These are phyloP conservation scores for Fraxinus albicans DNA, from an alignment of 305 asterid genomes.

Conservation along the genomic window DNA sequence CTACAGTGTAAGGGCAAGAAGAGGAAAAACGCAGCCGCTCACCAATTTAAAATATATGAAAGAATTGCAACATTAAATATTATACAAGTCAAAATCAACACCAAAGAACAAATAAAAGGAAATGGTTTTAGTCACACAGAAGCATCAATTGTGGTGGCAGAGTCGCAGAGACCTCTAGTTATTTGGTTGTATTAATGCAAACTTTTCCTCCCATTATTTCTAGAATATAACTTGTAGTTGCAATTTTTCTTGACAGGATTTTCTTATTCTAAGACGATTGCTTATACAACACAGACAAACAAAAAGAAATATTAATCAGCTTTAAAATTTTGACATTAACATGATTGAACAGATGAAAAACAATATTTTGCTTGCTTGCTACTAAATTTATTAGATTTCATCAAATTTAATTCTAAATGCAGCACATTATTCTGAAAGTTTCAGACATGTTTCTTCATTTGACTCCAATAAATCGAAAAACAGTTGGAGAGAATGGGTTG, in stretches of 20 bases:
- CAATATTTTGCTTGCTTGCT: not conserved
- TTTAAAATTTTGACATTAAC: not conserved
- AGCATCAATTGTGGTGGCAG: not conserved
- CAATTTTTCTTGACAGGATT: not conserved
- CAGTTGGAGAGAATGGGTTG: not conserved
- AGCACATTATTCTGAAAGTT: not conserved
- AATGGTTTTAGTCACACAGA: not conserved
- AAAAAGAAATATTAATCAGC: not conserved
- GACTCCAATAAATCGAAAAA: not conserved
- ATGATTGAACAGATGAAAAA: not conserved
- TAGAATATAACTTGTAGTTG: not conserved
- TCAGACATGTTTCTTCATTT: not conserved
- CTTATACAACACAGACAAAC: not conserved
- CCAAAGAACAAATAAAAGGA: not conserved
- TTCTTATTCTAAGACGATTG: not conserved
- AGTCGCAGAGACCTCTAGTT: not conserved
- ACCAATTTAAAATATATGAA: not conserved
- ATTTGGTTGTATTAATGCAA: not conserved
- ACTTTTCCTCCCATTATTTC: not conserved
- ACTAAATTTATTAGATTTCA: not conserved
- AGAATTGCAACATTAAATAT: not conserved
- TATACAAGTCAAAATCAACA: not conserved
- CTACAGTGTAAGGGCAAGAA: not conserved
- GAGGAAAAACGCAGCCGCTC: not conserved
- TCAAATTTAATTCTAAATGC: not conserved